Conservation (phyloP, 805 yeast species). For the Starmerella floris region DNA sequence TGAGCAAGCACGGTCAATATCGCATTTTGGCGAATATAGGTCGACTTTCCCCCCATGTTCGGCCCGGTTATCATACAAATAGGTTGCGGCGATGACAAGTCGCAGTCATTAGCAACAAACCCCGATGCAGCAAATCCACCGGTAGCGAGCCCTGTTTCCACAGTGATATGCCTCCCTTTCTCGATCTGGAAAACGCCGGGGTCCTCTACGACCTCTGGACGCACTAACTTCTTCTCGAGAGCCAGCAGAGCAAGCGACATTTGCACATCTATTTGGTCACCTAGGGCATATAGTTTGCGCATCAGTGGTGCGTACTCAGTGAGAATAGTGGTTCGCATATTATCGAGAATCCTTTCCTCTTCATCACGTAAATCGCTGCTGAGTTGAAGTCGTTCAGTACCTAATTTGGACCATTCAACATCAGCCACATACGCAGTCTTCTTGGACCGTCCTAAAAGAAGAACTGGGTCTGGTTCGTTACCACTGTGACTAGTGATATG, state of each 20-base stretch:
- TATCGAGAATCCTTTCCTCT: slow-evolving; percentile 42
- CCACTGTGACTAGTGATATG: slow-evolving; percentile 29
- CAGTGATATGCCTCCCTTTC: slow-evolving; percentile 75
- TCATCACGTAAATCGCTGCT: slow-evolving; percentile 38
- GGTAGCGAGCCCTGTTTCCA: slow-evolving; percentile 54
- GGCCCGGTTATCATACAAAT: slow-evolving; percentile 74
- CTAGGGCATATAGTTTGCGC: slow-evolving; percentile 36
- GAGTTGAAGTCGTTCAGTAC: slow-evolving; percentile 34
- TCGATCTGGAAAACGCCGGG: slow-evolving; percentile 35
- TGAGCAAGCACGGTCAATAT: slow-evolving; percentile 57
- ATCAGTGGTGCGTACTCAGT: slow-evolving; percentile 32
- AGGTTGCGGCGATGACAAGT: slow-evolving; percentile 20
- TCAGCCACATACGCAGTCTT: slow-evolving; percentile 36
- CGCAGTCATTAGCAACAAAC: slow-evolving; percentile 39
- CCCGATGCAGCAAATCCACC: slow-evolving; percentile 30
- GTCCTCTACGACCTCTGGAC: slow-evolving; percentile 49
- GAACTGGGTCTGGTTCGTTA: slow-evolving; percentile 6
- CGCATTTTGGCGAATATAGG: slow-evolving; percentile 62
- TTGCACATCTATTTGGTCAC: slow-evolving; percentile 61
- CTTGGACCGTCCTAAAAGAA: slow-evolving; percentile 32
- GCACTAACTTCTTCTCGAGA: slow-evolving; percentile 46
- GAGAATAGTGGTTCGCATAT: slow-evolving; percentile 38
- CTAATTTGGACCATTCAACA: slow-evolving; percentile 40
- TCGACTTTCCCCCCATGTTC: slow-evolving; percentile 80
- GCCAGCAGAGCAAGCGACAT: slow-evolving; percentile 63